These are phyloP conservation scores for Blumeria graminis DNA, from an alignment of 2,329 filamentous ascomycete genomes.

Conservation along the genomic window DNA sequence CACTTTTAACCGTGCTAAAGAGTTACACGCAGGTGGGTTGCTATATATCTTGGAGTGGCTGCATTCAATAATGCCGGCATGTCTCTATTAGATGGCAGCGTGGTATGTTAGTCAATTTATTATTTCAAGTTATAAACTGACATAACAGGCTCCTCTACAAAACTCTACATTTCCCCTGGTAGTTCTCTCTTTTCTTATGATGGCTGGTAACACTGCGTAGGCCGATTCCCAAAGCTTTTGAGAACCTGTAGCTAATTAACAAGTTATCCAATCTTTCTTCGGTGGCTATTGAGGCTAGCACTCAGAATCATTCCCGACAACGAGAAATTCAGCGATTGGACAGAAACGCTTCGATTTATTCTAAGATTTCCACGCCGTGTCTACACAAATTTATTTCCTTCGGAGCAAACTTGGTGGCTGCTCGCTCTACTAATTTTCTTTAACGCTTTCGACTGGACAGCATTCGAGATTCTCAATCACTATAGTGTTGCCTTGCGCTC, in stretches of 20 bases:
- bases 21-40: slow-evolving; percentile 1
- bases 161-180: not conserved
- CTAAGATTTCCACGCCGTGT: slow-evolving; percentile 31
- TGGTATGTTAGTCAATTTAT: not conserved
- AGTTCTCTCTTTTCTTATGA: not conserved
- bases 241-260: not conserved
- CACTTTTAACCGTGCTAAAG: not conserved
- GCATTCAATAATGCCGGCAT: slow-evolving; percentile 4
- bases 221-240: not conserved
- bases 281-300: slow-evolving; percentile 31
- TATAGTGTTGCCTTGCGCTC: slow-evolving; percentile 29
- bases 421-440: slow-evolving; percentile 33
- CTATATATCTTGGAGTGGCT: not conserved
- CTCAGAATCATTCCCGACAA: slow-evolving; percentile 17
- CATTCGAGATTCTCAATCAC: slow-evolving; percentile 41
- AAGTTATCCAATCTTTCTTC: slow-evolving; percentile 34
- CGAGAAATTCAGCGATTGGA: slow-evolving; percentile 16
- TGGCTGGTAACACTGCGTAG: slow-evolving; percentile 23
- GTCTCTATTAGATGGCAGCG: slow-evolving; percentile 2
- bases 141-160: slow-evolving; percentile 1
- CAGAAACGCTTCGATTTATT: slow-evolving; percentile 26
- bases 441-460: slow-evolving; percentile 38
- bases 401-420: slow-evolving; percentile 40
- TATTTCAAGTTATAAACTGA: not conserved
- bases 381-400: slow-evolving; percentile 39